These are phyloP conservation scores for Xylariaceae sp. DNA, from an alignment of 2,329 filamentous ascomycete species.

Conservation along the genomic window DNA sequence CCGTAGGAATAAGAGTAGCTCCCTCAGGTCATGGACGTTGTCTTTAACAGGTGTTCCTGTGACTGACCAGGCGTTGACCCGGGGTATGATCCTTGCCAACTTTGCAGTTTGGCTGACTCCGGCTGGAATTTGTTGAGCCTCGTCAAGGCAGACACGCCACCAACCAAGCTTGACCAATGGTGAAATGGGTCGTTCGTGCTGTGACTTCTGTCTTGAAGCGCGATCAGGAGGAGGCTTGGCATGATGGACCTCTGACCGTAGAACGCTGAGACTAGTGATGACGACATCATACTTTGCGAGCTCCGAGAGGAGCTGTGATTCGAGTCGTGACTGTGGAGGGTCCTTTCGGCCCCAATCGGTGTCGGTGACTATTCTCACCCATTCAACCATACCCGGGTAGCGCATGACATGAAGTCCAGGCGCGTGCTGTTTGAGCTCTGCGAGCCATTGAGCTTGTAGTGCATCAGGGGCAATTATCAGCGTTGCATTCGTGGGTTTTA, in stretches of 20 bases:
- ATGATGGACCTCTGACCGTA: slow-evolving; percentile 79
- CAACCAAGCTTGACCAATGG: slow-evolving; percentile 78
- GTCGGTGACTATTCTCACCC: slow-evolving; percentile 10
- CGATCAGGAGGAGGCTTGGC: slow-evolving; percentile 67
- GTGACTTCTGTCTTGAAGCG: slow-evolving; percentile 59
- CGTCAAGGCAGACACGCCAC: slow-evolving; percentile 80
- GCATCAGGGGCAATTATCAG: slow-evolving; percentile 58
- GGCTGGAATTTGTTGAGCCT: slow-evolving; percentile 90
- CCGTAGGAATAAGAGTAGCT: slow-evolving; percentile 74
- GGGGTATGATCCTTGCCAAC: slow-evolving; percentile 74
- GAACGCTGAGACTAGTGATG: slow-evolving; percentile 62
- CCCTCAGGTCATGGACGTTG: slow-evolving; percentile 71
- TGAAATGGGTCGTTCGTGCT: slow-evolving; percentile 63
- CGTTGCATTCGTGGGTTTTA: slow-evolving; percentile 52
- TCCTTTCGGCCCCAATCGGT: slow-evolving; percentile 11
- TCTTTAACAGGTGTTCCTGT: slow-evolving; percentile 87
- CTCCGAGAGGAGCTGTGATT: slow-evolving; percentile 35
- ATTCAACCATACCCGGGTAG: slow-evolving; percentile 49
- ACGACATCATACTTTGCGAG: slow-evolving; percentile 55
- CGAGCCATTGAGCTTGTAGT: slow-evolving; percentile 58
- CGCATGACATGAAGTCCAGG: slow-evolving; percentile 52
- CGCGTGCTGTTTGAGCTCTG: slow-evolving; percentile 56
- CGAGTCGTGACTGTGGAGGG: slow-evolving; percentile 34
- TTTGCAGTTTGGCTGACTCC: slow-evolving; percentile 79
- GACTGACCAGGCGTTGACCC: slow-evolving; percentile 86